phyloP scores from a whole-genome alignment of 2,329 filamentous ascomycete species.

The Periconia digitata region DNA sequence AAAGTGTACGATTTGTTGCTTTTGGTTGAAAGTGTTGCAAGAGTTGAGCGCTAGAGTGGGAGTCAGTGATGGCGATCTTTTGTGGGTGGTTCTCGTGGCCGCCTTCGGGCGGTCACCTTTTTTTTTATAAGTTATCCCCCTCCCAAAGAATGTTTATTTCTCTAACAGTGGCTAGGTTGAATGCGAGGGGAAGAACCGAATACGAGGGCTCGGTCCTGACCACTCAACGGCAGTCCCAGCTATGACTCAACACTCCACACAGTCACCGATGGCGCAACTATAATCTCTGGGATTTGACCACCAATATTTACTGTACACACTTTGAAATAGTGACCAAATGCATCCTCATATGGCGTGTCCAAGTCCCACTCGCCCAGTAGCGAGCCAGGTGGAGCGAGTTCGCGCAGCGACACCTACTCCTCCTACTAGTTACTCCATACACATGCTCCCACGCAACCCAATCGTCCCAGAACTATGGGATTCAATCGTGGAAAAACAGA shows the following conservation, averaged over 20 bases:
- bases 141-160: constrained; percentile 19
- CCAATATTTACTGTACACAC: too few relatives aligned
- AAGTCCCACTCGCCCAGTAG: background rate
- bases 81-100: constrained; percentile 18
- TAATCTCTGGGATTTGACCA: background rate
- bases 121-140: constrained; percentile 47
- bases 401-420: background rate
- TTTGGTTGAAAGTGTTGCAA: constrained; percentile 7
- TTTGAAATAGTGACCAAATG: background rate
- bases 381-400: background rate
- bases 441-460: constrained; percentile 1
- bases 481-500: constrained; percentile 11
- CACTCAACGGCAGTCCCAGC: background rate
- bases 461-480: constrained; percentile 8
- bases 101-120: constrained; percentile 28
- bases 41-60: constrained; percentile 19
- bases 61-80: constrained; percentile 15
- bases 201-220: background rate
- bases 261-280: background rate
- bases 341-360: background rate
- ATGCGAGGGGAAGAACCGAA: background rate
- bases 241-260: background rate
- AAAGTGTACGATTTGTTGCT: constrained; percentile 3
- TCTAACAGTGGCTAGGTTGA: constrained; percentile 17
- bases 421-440: constrained; percentile 8